These are phyloP conservation scores for Verruconis gallopava DNA, from an alignment of 2,329 filamentous ascomycete genomes.

Conservation along the genomic window DNA sequence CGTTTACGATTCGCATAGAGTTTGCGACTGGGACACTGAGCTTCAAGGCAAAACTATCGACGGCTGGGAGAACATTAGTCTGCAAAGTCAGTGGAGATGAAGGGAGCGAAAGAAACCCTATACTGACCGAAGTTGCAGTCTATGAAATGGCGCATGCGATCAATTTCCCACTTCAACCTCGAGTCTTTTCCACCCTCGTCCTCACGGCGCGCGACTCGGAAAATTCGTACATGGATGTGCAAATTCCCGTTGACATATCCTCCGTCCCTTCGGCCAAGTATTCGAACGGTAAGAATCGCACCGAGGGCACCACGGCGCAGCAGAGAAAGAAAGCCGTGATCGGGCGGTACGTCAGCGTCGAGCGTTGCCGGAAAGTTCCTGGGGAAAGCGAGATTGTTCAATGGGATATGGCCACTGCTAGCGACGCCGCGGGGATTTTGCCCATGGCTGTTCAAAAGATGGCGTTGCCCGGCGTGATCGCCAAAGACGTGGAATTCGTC, in stretches of 20 bases:
- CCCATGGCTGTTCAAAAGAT: constrained; percentile 54
- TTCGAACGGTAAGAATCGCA: constrained; percentile 14
- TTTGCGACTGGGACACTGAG: constrained; percentile 30
- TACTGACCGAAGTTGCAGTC: constrained; percentile 22
- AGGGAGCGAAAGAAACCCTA: background rate
- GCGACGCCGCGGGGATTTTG: constrained; percentile 53
- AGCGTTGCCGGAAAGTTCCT: constrained; percentile 40
- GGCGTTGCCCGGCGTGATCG: constrained; percentile 48
- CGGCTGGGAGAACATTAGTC: constrained; percentile 18
- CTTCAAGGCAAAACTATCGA: constrained; percentile 14
- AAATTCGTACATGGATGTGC: constrained; percentile 21
- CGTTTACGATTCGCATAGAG: constrained; percentile 35
- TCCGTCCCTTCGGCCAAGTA: constrained; percentile 24
- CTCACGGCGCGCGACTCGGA: constrained; percentile 8
- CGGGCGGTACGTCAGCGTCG: constrained; percentile 53
- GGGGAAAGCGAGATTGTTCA: constrained; percentile 34
- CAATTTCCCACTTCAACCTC: constrained; percentile 45
- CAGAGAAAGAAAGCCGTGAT: constrained; percentile 38
- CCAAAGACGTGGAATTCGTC: constrained; percentile 60
- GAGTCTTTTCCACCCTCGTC: constrained; percentile 55
- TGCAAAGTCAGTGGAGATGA: constrained; percentile 28
- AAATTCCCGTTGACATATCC: constrained; percentile 24
- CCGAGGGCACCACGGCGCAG: constrained; percentile 19
- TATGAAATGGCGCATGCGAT: constrained; percentile 56
- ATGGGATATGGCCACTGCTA: constrained; percentile 69